A percentile compares a stretch with the other conserved stretches of the same genome.
These are phyloP conservation scores for Tuber magnatum DNA, from an alignment of 495 filamentous ascomycete genomes.

Conservation along the genomic window DNA sequence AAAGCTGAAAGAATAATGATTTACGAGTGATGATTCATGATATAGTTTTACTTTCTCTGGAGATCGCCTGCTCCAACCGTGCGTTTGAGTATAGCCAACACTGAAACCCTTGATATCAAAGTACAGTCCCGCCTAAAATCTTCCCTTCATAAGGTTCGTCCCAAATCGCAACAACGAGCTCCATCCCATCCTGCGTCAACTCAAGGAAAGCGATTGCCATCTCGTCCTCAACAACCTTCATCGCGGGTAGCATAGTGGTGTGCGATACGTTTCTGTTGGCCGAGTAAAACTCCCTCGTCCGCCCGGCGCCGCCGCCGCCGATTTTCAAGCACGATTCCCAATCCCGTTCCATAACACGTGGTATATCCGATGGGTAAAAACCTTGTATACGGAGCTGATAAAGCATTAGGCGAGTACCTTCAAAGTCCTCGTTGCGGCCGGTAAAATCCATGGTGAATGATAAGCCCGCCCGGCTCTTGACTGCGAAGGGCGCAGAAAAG, in stretches of 20 bases:
- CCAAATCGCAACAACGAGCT: constrained; percentile 28
- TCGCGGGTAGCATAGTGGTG: constrained; percentile 12
- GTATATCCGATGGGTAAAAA: constrained; percentile 23
- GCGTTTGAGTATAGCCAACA: not conserved
- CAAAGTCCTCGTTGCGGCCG: constrained; percentile 27
- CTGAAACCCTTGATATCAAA: not conserved
- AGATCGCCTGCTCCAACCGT: not conserved
- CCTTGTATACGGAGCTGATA: constrained; percentile 26
- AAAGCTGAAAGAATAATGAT: not conserved
- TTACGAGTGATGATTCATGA: not conserved
- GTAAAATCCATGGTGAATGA: constrained; percentile 32
- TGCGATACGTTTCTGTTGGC: constrained; percentile 29
- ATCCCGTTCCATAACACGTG: constrained; percentile 15
- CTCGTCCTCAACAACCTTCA: constrained; percentile 29
- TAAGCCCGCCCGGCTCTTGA: constrained; percentile 15
- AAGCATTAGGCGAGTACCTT: constrained; percentile 25
- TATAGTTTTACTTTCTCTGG: not conserved
- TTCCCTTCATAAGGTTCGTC: constrained; percentile 19
- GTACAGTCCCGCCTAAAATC: not conserved
- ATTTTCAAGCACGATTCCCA: constrained; percentile 24
- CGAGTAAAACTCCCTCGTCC: constrained; percentile 23
- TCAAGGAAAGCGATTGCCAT: constrained; percentile 24
- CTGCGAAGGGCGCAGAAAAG: constrained; percentile 16
- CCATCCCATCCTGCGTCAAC: constrained; percentile 17
- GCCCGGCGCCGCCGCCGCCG: not conserved